Base-by-base conservation (phyloP, 2,329 filamentous ascomycete genomes). In the Colletotrichum paranaense region DNA sequence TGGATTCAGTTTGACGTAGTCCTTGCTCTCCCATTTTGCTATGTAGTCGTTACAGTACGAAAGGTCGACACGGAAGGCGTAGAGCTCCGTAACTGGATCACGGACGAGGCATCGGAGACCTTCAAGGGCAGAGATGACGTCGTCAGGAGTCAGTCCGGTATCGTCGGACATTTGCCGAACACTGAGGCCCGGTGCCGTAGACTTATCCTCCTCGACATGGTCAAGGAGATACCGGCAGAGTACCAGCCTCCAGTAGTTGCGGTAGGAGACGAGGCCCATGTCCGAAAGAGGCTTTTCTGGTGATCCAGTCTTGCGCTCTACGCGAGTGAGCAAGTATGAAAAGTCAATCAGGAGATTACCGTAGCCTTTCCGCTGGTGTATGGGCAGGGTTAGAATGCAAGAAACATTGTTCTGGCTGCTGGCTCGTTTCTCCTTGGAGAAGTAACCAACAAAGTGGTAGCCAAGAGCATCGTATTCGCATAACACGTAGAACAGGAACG, bases 361-460 rank as follows among this genome's bases (percentile, higher is more conserved):
- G 78, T 98, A 99, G 70, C 97, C 97, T 82, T 98, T 98, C 68
- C 97, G 92, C 84, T 98, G 96, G 80, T 98, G 97, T 67, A 98
- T 98, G 0, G 97, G 97, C 52, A 99, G 86, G 4, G 97, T 98
- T 60, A 99, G 86, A 77, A 99, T 99, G 82, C 97, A 99, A 9
- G 95, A 98, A 60, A 99, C 97, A 76, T 99, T 99, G 82, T 99
- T 98, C 78, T 95, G 93, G 74, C 95, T 97, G 82, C 94, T 96
- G 2, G 95, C 93, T 56, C 97, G 90, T 84, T 99, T 99, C 84
- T 99, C 97, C 82, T 99, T 99, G 63, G 97, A 98, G 79, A 99
- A 99, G 81, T 99, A 99, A n/a, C 97, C 97, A 30, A 98, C 96
- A 77, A 99, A 97, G 81, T 98, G 97, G 80, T 97, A 98, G 22